Percentiles rank a stretch among this genome's conserved stretches.
Evolutionary conservation across 164 flowering plant genomes (phyloP).

Genomic region (Malania oleifera): DNA sequence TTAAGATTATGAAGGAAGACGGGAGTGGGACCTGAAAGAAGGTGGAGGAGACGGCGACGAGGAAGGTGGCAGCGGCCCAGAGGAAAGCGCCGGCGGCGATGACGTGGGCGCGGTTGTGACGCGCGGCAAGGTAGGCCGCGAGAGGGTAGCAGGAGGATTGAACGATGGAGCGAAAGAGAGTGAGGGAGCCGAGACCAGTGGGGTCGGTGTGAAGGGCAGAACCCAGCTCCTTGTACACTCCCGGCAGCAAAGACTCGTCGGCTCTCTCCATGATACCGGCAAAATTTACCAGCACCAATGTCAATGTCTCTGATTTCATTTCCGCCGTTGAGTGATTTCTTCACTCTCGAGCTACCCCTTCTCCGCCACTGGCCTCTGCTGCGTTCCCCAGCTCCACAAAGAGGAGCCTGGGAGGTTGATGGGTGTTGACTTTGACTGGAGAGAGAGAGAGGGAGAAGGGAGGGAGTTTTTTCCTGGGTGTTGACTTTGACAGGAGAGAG

Average conservation of each 20-base stretch:
- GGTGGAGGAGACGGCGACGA: slow-evolving; percentile 29
- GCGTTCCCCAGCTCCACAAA: too few species aligned
- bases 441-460: too few species aligned
- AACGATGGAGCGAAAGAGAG: slow-evolving; percentile 29
- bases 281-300: neutral
- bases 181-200: slow-evolving; percentile 25
- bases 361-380: too few species aligned
- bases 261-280: neutral
- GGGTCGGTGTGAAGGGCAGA: slow-evolving; percentile 28
- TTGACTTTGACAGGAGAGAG: too few species aligned
- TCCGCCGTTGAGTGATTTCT: too few species aligned
- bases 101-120: slow-evolving; percentile 30
- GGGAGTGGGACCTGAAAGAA: slow-evolving; percentile 37
- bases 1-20: too few species aligned
- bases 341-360: too few species aligned
- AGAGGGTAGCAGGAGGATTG: slow-evolving; percentile 32
- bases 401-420: too few species aligned
- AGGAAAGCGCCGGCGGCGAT: slow-evolving; percentile 34
- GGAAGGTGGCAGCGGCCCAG: slow-evolving; percentile 34
- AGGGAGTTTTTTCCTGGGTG: too few species aligned
- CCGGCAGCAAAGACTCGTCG: neutral
- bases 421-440: too few species aligned
- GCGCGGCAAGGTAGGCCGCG: slow-evolving; percentile 25
- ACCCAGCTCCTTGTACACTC: slow-evolving; percentile 10
- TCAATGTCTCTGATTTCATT: neutral